Percentiles rank a stretch among this genome's conserved stretches.
Evolutionary conservation across 257 asterid species (phyloP).

Genomic region (Euphrasia confusa): DNA sequence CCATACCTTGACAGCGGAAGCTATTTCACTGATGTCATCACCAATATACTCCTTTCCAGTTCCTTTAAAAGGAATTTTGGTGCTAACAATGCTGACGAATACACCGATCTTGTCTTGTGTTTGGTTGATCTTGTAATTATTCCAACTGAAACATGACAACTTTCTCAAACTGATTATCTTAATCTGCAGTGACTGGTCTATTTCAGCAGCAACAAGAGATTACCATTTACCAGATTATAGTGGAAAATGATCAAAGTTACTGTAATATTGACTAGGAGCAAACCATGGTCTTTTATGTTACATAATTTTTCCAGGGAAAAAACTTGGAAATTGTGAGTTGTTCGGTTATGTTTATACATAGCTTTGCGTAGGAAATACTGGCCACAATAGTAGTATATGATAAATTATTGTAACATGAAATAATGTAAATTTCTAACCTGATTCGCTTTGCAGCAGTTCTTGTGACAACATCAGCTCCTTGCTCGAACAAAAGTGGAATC

Average conservation of each 20-base stretch:
- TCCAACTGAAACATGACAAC: conserved; percentile 58
- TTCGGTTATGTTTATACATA: conserved; percentile 6
- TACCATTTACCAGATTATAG: conserved; percentile 10
- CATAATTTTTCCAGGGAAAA: conserved; percentile 10
- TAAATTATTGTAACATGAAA: conserved; percentile 12
- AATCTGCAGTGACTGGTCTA: conserved; percentile 8
- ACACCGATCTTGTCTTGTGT: conserved; percentile 86
- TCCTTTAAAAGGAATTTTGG: conserved; percentile 91
- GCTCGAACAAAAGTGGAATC: conserved; percentile 91
- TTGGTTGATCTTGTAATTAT: conserved; percentile 86
- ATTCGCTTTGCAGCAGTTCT: conserved; percentile 85
- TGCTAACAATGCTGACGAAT: conserved; percentile 90
- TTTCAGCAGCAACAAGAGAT: conserved; percentile 21
- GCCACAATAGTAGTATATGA: background rate
- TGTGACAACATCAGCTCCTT: conserved; percentile 96
- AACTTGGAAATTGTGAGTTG: conserved; percentile 3
- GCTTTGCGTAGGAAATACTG: conserved; percentile 5
- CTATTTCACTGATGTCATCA: conserved; percentile 90
- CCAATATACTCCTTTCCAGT: conserved; percentile 95
- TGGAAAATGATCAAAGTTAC: background rate
- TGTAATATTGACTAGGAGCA: conserved; percentile 21
- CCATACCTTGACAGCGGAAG: conserved; percentile 84
- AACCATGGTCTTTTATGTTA: conserved; percentile 1
- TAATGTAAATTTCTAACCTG: conserved; percentile 40
- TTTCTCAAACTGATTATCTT: conserved; percentile 7